Evolutionary conservation across 1,139 yeast species (phyloP), one percentile per base, ranked within the genome.

Genomic region (Yamadazyma conglobata): DNA sequence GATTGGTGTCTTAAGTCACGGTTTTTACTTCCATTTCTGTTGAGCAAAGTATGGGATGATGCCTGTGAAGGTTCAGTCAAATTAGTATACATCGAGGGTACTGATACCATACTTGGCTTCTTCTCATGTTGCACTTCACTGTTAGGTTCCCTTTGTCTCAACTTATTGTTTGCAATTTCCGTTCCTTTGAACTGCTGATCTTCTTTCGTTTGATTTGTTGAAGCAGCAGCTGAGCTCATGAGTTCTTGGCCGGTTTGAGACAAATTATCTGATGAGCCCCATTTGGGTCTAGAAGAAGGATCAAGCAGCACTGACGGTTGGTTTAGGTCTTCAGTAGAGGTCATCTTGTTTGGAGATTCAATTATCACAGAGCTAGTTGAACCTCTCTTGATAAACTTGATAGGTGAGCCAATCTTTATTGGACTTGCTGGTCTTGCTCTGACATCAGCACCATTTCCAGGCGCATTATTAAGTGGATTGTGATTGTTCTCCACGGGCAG

Each of bases 371-470:
- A 42, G 6, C 39, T 33, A n/a, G 36, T 32, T 3, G 45, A 37
- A n/a, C 60, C 60, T 15, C 51, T 50, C 39, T 54, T 61, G 10
- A 61, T 54, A 24, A 64, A 41, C 34, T 54, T 42, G 19, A 64
- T 50, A 1, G 73, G 73, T 3, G 68, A 60, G 5, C 62, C 60
- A 33, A 66, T 63, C 40, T 67, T 66, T 25, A 67, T 66, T 3
- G 70, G 64, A 15, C 57, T 34, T 7, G 38, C 30, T 16, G 36
- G 32, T 21, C 29, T 37, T 15, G 34, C 32, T 19, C 30, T 38
- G n/a, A 19, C 14, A 14, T 15, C 23, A n/a, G 15, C 7, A 6
- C 10, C 22, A 5, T 20, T 20, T 5, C n/a, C 12, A n/a, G 41
- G 38, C 6, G 35, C 32, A 15, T 19, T 26, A 16, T 37, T 37